Percentiles rank a stretch among this genome's conserved stretches.
These are phyloP conservation scores for Phytophthora melonis DNA, from an alignment of 352 stramenopile genomes.

Conservation along the genomic window DNA sequence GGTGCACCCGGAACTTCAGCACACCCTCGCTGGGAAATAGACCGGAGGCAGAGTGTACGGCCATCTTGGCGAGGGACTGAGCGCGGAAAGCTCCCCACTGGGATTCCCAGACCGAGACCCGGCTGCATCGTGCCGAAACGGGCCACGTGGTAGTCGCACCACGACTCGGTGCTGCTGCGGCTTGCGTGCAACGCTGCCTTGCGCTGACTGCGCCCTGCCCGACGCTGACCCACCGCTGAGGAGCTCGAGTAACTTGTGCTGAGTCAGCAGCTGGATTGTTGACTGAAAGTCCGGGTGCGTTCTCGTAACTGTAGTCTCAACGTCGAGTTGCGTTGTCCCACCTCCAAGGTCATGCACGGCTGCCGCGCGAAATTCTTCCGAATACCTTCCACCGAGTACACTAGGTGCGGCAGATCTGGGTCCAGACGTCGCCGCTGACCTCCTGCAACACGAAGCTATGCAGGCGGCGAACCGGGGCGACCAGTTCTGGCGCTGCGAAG, in stretches of 20 bases:
- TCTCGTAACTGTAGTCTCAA: background rate
- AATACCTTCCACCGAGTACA: background rate
- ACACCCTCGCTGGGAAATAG: background rate
- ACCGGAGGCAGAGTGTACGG: background rate
- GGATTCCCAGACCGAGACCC: no score
- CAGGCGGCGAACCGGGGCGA: no score
- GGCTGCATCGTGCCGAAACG: no score
- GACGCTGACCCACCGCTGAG: no score
- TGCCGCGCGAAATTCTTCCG: background rate
- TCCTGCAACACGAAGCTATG: background rate
- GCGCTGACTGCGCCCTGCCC: no score
- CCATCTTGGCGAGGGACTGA: background rate
- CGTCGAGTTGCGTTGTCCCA: no score
- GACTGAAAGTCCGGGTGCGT: background rate
- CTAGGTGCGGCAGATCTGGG: background rate
- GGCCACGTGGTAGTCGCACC: no score
- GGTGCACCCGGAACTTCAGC: no score
- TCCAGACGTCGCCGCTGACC: background rate
- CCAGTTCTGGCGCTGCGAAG: background rate
- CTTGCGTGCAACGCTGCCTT: no score
- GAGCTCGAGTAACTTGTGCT: background rate
- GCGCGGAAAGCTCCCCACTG: no score
- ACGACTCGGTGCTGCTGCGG: no score
- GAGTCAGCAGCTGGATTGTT: background rate
- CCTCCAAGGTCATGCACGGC: background rate